Evolutionary conservation across 768 basidiomycete species (phyloP), one percentile per base, ranked within the genome.

Genomic region (Krasilnikovozyma curviuscula): DNA sequence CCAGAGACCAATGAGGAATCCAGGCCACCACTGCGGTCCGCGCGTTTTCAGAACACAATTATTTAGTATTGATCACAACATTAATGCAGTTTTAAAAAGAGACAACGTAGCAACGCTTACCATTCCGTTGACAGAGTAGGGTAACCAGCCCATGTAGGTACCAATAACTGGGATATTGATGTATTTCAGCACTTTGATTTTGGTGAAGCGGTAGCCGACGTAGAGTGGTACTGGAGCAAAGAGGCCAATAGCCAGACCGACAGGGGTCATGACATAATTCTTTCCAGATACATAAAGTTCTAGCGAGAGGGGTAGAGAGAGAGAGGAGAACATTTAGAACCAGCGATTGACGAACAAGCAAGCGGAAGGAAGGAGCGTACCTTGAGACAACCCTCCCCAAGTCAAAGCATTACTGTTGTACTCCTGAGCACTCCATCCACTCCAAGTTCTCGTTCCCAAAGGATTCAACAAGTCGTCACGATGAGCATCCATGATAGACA

Each of bases 321-420:
- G n/a, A n/a, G n/a, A n/a, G 45, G 27, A 34, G 42, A 69, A 69
- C 33, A 70, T 54, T 29, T 67, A 28, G 61, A 57, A 27, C 59
- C 59, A 1, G 66, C 67, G 39, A 55, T 57, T n/a, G n/a, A n/a
- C n/a, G n/a, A n/a, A n/a, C n/a, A n/a, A n/a, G n/a, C n/a, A 69
- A n/a, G n/a, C n/a, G n/a, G n/a, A n/a, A n/a, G n/a, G n/a, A n/a
- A n/a, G n/a, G n/a, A n/a, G n/a, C n/a, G n/a, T n/a, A n/a, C n/a
- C n/a, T n/a, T n/a, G n/a, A n/a, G n/a, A n/a, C n/a, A n/a, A n/a
- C n/a, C n/a, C 73, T 25, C 73, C 73, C 70, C 73, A 72, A 0
- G 73, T 72, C 16, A 75, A 67, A 4, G 73, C 70, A 5, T 70
- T 69, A 19, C 72, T 72, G 59, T 74, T 75, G 57, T 70, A 68